Evolutionary conservation across 1,284 basidiomycete species (phyloP).

Genomic region (Earliella scabrosa): DNA sequence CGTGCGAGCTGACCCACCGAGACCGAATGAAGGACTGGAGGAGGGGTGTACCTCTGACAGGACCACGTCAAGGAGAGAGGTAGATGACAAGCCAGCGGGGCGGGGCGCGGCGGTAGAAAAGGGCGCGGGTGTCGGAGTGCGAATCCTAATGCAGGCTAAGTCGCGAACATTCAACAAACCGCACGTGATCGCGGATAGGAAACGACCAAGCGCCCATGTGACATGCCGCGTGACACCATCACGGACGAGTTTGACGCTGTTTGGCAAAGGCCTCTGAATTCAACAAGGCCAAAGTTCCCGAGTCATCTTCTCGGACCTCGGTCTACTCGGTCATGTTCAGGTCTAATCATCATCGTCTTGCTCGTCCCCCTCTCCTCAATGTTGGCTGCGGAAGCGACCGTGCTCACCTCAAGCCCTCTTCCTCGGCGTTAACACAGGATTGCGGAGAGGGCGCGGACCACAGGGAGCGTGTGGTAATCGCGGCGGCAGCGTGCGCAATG

Average conservation of each 20-base stretch:
- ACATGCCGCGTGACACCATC: neutral
- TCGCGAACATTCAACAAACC: neutral
- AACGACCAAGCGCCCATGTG: neutral
- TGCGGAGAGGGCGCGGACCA: no score
- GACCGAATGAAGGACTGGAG: neutral
- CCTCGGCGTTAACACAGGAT: no score
- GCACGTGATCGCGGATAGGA: slow-evolving; percentile 9
- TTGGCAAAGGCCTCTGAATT: slow-evolving; percentile 9
- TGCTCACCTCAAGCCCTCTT: no score
- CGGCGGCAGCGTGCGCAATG: no score
- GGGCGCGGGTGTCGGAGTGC: slow-evolving; percentile 8
- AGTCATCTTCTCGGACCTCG: neutral
- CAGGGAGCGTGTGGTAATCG: no score
- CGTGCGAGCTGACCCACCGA: neutral
- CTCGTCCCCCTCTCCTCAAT: neutral
- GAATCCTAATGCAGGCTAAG: neutral
- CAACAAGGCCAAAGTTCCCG: slow-evolving; percentile 9
- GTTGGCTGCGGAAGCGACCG: neutral
- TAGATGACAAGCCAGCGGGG: neutral
- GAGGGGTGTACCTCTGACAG: neutral
- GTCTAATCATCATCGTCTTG: no score
- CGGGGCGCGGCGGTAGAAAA: neutral
- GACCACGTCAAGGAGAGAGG: neutral
- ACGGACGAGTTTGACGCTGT: slow-evolving; percentile 1
- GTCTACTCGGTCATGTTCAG: no score